Evolutionary conservation across 2,329 filamentous ascomycete species (phyloP).

Genomic region (Fusarium redolens): DNA sequence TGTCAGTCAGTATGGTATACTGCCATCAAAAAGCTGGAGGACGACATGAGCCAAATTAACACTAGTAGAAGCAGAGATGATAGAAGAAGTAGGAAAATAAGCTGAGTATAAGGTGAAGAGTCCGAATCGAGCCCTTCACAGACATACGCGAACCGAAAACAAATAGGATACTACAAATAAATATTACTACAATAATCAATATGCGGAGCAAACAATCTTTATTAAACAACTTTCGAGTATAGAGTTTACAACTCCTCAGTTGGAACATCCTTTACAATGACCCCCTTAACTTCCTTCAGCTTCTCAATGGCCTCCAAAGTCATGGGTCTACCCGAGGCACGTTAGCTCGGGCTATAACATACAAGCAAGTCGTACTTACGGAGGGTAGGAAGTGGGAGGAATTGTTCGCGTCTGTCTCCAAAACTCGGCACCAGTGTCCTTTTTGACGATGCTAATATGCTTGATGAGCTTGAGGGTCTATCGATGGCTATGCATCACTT

Average conservation of each 20-base stretch:
- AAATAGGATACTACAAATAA: neutral
- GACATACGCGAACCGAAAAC: fast-evolving
- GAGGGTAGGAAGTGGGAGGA: constrained; percentile 14
- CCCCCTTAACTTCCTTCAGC: constrained; percentile 3
- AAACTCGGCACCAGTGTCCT: constrained; percentile 3
- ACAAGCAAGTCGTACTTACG: neutral
- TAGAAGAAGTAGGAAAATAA: fast-evolving
- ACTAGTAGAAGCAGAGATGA: fast-evolving
- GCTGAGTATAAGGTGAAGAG: fast-evolving
- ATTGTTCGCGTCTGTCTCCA: constrained; percentile 10
- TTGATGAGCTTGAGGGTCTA: fast-evolving
- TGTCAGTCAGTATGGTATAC: too few species aligned
- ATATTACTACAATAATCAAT: neutral
- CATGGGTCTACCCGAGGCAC: neutral
- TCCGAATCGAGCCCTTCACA: fast-evolving
- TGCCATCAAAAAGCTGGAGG: too few species aligned
- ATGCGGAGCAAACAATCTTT: fast-evolving
- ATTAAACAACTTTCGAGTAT: fast-evolving
- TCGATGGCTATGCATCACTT: fast-evolving
- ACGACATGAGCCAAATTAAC: fast-evolving
- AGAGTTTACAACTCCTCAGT: neutral
- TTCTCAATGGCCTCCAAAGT: constrained; percentile 15
- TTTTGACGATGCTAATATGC: neutral
- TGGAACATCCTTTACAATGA: neutral
- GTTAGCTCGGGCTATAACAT: fast-evolving